A percentile compares a stretch with the other conserved stretches of the same genome.
These are phyloP conservation scores for Xerophyta viscosa DNA, from an alignment of 106 monocot genomes.

Conservation along the genomic window DNA sequence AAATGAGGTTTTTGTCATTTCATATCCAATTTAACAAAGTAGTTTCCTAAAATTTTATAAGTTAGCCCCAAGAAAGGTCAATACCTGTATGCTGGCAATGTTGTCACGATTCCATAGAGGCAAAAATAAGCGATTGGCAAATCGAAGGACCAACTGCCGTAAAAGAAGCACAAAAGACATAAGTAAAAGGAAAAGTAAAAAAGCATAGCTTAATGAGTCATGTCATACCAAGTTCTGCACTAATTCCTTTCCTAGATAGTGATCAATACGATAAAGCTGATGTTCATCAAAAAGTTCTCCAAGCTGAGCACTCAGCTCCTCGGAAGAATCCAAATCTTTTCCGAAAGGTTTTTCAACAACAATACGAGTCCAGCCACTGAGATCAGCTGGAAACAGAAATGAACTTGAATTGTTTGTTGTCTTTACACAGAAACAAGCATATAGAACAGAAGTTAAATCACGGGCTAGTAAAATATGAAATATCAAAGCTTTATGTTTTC, in stretches of 20 bases:
- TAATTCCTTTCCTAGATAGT: constrained; percentile 95
- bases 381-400: constrained; percentile 41
- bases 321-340: constrained; percentile 81
- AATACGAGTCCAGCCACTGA: constrained; percentile 88
- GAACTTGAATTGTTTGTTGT: not conserved
- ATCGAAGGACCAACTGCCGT: constrained; percentile 87
- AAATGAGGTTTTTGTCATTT: too few species aligned
- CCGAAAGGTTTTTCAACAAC: constrained; percentile 99
- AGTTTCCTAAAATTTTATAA: too few species aligned
- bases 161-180: constrained; percentile 1
- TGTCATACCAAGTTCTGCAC: constrained; percentile 86
- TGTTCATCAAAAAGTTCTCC: constrained; percentile 86
- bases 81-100: constrained; percentile 87
- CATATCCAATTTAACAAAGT: too few species aligned
- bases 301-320: constrained; percentile 83
- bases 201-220: not conserved
- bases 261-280: constrained; percentile 92
- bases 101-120: constrained; percentile 99
- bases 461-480: too few species aligned
- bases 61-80: too few species aligned
- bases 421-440: too few species aligned
- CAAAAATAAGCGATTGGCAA: constrained; percentile 94
- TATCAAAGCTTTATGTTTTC: too few species aligned
- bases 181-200: constrained; percentile 1
- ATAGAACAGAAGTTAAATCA: too few species aligned